Percentiles rank a stretch among this genome's conserved stretches.
These are phyloP conservation scores for Byssochlamys sp. DNA, from an alignment of 2,329 filamentous ascomycete genomes.

Conservation along the genomic window DNA sequence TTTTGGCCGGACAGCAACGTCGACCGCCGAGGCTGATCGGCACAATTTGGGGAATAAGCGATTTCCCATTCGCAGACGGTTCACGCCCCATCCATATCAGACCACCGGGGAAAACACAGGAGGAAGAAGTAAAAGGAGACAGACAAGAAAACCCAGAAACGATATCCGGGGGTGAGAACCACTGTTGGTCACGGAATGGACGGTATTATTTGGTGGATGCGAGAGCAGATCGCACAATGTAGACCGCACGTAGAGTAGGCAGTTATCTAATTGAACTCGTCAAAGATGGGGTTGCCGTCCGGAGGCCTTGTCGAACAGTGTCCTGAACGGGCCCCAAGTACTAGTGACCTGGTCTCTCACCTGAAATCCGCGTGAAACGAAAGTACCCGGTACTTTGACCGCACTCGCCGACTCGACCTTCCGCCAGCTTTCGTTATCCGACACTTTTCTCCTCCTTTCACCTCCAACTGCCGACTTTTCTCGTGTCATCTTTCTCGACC, in stretches of 20 bases:
- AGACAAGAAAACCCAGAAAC: background rate
- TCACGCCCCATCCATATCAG: background rate
- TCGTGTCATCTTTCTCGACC: background rate
- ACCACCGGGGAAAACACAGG: background rate
- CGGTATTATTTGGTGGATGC: background rate
- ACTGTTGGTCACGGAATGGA: background rate
- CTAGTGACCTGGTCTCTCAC: background rate
- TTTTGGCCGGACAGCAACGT: background rate
- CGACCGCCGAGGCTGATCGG: background rate
- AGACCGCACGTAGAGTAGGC: background rate
- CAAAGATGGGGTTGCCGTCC: background rate
- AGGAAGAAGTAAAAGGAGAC: background rate
- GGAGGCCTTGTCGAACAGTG: background rate
- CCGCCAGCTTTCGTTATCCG: background rate
- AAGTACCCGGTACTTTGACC: background rate
- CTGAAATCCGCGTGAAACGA: background rate
- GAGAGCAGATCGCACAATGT: background rate
- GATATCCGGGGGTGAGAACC: background rate
- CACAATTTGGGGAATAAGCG: background rate
- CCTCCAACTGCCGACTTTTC: background rate
- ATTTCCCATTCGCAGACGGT: background rate
- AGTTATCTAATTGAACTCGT: background rate
- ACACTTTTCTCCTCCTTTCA: conserved; percentile 1
- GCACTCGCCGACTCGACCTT: background rate
- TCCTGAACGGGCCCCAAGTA: background rate